Evolutionary conservation across 1,284 basidiomycete genomes (phyloP), one percentile per base, ranked within the genome.

Genomic region (Microbotryum silenes-acaulis): DNA sequence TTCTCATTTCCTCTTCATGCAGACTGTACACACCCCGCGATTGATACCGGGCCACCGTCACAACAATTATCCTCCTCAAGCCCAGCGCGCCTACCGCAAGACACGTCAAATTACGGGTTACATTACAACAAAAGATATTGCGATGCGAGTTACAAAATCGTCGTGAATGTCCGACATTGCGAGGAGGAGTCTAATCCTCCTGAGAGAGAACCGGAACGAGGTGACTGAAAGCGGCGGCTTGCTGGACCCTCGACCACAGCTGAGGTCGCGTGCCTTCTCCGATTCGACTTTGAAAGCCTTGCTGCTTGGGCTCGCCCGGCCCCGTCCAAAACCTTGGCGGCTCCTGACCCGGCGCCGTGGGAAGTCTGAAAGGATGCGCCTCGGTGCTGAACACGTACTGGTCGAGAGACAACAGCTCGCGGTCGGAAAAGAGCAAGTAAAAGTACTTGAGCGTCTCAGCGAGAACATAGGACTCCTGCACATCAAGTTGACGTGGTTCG

Each of bases 361-460:
- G 33, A 44, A 31, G 16, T 18, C 27, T 12, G 31, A 61, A 53
- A 20, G 27, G 29, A 25, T 37, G 10, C 23, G 58, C 64, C 74
- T 90, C 90, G 4, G 89, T 92, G 73, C 90, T 91, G 73, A 91
- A 86, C 37, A 90, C 86, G 74, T 86, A 90, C 65, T 81, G 78
- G 65, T 84, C 81, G 63, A 96, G 75, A 14, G 86, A 83, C 55
- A 88, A 66, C 2, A 80, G 73, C 54, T 77, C 79, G 20, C 82
- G 81, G 70, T 91, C 88, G 54, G 86, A 84, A 74, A 96, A 97
- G 6, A 96, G 78, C 64, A 97, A 77, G 73, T 88, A 97, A 48
- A 98, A 78, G 76, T 98, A 98, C 76, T 98, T 97, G 61, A 97
- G 77, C 6, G 92, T 97, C 77, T 97, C 92, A 71, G 74, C 76